A percentile compares a stretch with the other conserved stretches of the same genome.
Evolutionary conservation across 1,139 yeast genomes (phyloP).

Genomic region (Saccharomyces hybrid): DNA sequence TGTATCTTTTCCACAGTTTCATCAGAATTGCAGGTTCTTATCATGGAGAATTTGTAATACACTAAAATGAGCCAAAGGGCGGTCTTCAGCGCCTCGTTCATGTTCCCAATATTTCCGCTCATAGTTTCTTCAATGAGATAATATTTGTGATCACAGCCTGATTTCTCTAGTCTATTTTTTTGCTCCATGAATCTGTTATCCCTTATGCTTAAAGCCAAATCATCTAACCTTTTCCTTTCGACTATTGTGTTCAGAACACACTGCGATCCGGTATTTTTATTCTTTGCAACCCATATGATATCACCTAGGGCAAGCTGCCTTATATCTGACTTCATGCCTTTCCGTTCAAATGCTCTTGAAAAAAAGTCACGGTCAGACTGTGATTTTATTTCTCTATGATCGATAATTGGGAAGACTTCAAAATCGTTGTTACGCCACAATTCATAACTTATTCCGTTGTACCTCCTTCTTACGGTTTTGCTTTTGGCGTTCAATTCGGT

Average conservation of each 20-base stretch:
- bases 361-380: slow-evolving; percentile 59
- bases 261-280: slow-evolving; percentile 48
- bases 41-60: slow-evolving; percentile 57
- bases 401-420: slow-evolving; percentile 58
- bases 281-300: slow-evolving; percentile 78
- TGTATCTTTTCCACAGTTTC: slow-evolving; percentile 65
- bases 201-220: slow-evolving; percentile 68
- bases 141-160: slow-evolving; percentile 60
- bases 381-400: slow-evolving; percentile 71
- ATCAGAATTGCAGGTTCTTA: slow-evolving; percentile 63
- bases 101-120: slow-evolving; percentile 37
- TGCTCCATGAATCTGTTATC: slow-evolving; percentile 90
- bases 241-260: slow-evolving; percentile 73
- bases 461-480: slow-evolving; percentile 17
- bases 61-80: slow-evolving; percentile 68
- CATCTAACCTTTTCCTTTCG: slow-evolving; percentile 86
- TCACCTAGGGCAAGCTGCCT: slow-evolving; percentile 76
- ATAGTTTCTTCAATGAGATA: slow-evolving; percentile 79
- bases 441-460: slow-evolving; percentile 27
- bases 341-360: slow-evolving; percentile 42
- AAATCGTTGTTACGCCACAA: slow-evolving; percentile 50
- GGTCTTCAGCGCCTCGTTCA: slow-evolving; percentile 64
- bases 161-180: slow-evolving; percentile 60
- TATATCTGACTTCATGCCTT: slow-evolving; percentile 48
- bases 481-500: background rate